phyloP scores from a whole-genome alignment of 2,329 filamentous ascomycete species.

The Capronia coronata region DNA sequence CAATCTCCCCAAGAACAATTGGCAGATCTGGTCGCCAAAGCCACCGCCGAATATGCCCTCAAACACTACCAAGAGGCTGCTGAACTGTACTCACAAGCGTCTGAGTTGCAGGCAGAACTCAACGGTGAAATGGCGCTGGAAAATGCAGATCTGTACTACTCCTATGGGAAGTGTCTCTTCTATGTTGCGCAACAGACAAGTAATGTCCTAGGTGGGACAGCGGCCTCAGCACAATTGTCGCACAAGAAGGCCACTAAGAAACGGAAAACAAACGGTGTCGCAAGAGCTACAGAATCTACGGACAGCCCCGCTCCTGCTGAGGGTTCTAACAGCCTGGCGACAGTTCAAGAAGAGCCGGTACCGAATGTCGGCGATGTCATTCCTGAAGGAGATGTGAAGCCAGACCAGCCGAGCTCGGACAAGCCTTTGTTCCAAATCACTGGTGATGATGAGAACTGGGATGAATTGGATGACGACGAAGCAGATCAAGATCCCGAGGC shows the following conservation, averaged over 20 bases:
- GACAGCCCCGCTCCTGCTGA: slow-evolving; percentile 4
- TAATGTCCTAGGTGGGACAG: slow-evolving; percentile 82
- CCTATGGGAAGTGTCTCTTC: slow-evolving; percentile 89
- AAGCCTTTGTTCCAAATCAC: slow-evolving; percentile 86
- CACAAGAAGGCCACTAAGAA: slow-evolving; percentile 41
- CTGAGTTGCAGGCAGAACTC: slow-evolving; percentile 80
- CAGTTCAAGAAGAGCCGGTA: slow-evolving; percentile 4
- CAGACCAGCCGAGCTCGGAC: slow-evolving; percentile 39
- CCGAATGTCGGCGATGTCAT: slow-evolving; percentile 43
- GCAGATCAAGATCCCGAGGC: slow-evolving; percentile 45
- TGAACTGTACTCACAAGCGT: slow-evolving; percentile 81
- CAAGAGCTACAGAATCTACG: slow-evolving; percentile 10
- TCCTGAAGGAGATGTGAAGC: slow-evolving; percentile 33
- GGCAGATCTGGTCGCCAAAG: slow-evolving; percentile 71
- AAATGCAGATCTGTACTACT: slow-evolving; percentile 89
- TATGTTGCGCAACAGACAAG: slow-evolving; percentile 91
- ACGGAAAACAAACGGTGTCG: slow-evolving; percentile 30
- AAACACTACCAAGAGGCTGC: slow-evolving; percentile 82
- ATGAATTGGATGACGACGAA: slow-evolving; percentile 70
- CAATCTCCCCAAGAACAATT: slow-evolving; percentile 53
- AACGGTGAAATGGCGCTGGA: slow-evolving; percentile 86
- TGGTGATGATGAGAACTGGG: slow-evolving; percentile 82
- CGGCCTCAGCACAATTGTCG: slow-evolving; percentile 48
- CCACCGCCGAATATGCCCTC: slow-evolving; percentile 75
- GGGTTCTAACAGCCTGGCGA: slow-evolving; percentile 7